phyloP scores from a whole-genome alignment of 140 eudicot genomes.

The Oenanthe javanica region DNA sequence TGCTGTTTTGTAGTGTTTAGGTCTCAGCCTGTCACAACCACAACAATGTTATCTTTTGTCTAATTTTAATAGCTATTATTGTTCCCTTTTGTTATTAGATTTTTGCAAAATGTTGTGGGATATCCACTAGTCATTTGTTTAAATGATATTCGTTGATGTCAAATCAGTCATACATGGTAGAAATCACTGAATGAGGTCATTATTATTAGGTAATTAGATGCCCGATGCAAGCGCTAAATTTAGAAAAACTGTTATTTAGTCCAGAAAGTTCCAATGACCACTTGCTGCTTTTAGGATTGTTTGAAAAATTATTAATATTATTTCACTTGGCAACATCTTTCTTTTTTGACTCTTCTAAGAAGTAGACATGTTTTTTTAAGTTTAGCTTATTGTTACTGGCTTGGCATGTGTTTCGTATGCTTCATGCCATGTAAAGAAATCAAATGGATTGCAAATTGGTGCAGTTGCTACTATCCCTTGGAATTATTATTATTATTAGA shows the following conservation, averaged over 20 bases:
- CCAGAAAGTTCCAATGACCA: background rate
- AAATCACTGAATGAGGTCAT: background rate
- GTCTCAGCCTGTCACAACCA: background rate
- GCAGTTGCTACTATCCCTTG: background rate
- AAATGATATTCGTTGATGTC: background rate
- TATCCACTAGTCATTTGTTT: background rate
- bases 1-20: background rate
- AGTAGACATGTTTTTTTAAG: background rate
- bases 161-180: background rate
- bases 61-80: background rate
- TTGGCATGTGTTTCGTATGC: background rate
- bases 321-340: background rate
- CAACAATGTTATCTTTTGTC: background rate
- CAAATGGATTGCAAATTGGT: background rate
- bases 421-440: background rate
- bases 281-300: background rate
- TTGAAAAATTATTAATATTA: background rate
- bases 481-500: background rate
- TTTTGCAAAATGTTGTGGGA: background rate
- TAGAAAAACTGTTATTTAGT: background rate
- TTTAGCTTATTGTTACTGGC: background rate
- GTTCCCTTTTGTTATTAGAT: background rate
- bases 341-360: background rate
- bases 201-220: background rate
- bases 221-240: background rate